Base-by-base conservation (phyloP, 1,139 yeast genomes). In the Hanseniaspora gamundiae region DNA sequence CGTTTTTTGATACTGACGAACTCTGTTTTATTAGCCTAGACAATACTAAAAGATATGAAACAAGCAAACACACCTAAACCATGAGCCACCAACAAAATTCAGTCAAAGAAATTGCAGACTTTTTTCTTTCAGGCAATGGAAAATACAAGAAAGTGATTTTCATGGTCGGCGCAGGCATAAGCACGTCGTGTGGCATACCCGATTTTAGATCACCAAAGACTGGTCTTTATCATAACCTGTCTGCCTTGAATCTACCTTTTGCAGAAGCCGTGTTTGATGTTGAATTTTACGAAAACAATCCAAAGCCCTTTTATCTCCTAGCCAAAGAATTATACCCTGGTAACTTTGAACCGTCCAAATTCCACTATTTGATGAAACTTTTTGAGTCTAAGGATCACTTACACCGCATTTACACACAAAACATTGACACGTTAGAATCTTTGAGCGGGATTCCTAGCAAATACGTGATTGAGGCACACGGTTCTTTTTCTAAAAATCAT, bases 241-340 rank as follows among this genome's bases (percentile, higher is more conserved):
- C 83, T 38, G 71, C 76, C 49, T 66, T 88, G 35, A 70, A 84
- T 38, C 67, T 88, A 40, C 97, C 97, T 4, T 87, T 76, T 57
- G 93, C 97, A 0, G 98, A 88, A 60, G 96, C 96, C 0, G 95
- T 91, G 1, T 91, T 88, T 60, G 97, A 87, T 57, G 80, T 88
- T 29, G 87, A 79, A 28, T 91, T 76, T 61, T 85, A 86, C 59
- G 65, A 71, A 42, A 69, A 79, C 46, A 72, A 74, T 43, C 97
- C 97, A 0, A 70, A 74, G 50, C 93, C 96, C 0, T 88, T 88
- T 58, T 87, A 84, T 55, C 76, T 85, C 0, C 68, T 88, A 45
- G 94, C 95, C 0, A 75, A 75, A 16, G 96, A 86, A 53, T 67
- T 91, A 43, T 85, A 79, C 53, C 98, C 98, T 0, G 94, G 95